Conservation (phyloP, 2,329 filamentous ascomycete species). For the Neophaeococcomyces mojaviensis region DNA sequence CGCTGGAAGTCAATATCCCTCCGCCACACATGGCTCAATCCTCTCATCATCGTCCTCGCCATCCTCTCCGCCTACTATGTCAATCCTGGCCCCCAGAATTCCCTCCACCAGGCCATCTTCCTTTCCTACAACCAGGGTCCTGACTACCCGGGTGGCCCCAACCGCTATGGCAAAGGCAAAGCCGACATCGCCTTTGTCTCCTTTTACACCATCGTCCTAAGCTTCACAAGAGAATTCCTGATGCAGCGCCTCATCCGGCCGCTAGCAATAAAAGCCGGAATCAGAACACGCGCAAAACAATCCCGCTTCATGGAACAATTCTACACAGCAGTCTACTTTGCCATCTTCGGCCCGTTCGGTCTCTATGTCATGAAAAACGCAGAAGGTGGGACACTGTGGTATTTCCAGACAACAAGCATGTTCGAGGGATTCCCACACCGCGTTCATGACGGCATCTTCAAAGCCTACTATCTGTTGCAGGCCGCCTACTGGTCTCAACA, state of each 20-base stretch:
- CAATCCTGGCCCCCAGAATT: constrained; percentile 66
- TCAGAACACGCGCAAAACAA: constrained; percentile 65
- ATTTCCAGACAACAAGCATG: constrained; percentile 79
- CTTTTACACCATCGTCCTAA: constrained; percentile 77
- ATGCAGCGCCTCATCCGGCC: constrained; percentile 79
- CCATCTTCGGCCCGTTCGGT: constrained; percentile 65
- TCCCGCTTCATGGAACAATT: constrained; percentile 84
- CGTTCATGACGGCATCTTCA: constrained; percentile 67
- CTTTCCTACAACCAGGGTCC: constrained; percentile 69
- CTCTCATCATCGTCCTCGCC: constrained; percentile 57
- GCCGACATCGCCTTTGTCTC: constrained; percentile 72
- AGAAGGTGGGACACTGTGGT: constrained; percentile 60
- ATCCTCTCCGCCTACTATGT: constrained; percentile 59
- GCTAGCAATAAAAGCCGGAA: constrained; percentile 57
- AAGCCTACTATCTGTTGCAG: constrained; percentile 86
- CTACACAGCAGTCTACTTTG: constrained; percentile 83
- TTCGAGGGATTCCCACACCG: constrained; percentile 75
- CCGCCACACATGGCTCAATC: constrained; percentile 51
- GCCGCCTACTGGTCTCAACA: constrained; percentile 87
- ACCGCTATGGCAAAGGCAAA: constrained; percentile 71
- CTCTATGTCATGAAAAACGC: constrained; percentile 78
- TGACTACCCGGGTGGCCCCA: constrained; percentile 34
- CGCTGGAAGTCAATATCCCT: constrained; percentile 33
- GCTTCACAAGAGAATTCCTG: constrained; percentile 81
- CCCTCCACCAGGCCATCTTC: constrained; percentile 68